Percentiles rank a stretch among this genome's conserved stretches.
These are phyloP conservation scores for Iris pallida DNA, from an alignment of 116 monocot genomes.

Conservation along the genomic window DNA sequence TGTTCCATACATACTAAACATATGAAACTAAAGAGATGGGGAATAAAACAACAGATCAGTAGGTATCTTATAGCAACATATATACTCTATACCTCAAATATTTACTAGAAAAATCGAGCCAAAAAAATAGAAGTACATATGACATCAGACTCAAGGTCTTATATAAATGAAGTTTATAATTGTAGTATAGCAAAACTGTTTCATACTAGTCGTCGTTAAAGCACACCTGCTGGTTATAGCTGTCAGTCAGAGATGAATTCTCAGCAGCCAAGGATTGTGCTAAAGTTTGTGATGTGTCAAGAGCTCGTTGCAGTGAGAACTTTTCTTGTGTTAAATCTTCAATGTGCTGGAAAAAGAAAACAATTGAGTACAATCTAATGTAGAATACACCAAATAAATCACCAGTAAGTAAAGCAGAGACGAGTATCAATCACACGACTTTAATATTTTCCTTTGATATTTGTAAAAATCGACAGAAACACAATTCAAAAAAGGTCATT, in stretches of 20 bases:
- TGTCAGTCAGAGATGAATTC: conserved; percentile 85
- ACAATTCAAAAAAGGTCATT: no score
- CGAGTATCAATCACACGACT: background rate
- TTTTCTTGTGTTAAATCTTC: conserved; percentile 97
- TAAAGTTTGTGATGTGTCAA: conserved; percentile 64
- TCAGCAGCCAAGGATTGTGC: conserved; percentile 79
- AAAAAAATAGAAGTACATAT: no score
- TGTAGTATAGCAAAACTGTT: background rate
- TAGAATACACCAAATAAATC: background rate
- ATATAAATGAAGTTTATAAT: no score
- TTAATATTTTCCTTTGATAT: background rate
- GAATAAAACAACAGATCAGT: no score
- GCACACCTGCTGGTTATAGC: conserved; percentile 80
- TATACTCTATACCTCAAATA: no score
- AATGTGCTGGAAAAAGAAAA: conserved; percentile 63
- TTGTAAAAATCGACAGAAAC: no score
- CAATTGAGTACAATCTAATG: background rate
- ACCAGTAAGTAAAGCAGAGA: background rate
- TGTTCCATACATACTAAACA: no score
- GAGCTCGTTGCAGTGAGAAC: conserved; percentile 84
- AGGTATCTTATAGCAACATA: no score
- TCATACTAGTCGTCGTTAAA: background rate
- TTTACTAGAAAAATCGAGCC: no score
- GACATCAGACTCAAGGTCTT: no score
- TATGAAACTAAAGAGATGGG: no score